Conservation (phyloP, 495 filamentous ascomycete species). For the Neurospora pannonica region DNA sequence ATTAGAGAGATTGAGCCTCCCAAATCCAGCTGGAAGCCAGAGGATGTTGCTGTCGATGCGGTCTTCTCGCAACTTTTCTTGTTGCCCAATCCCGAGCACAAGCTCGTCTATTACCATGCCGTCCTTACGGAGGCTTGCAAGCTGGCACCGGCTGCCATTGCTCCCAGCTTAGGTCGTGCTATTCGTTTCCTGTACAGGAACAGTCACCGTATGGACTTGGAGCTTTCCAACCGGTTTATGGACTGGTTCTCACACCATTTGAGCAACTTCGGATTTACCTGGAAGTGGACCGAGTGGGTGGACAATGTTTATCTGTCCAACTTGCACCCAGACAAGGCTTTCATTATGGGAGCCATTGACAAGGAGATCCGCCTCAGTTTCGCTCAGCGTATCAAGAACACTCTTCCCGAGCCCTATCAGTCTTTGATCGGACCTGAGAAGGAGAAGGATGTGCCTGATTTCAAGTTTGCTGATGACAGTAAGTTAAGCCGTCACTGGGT, state of each 20-base stretch:
- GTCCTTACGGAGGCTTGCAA: slow-evolving; percentile 93
- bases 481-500: slow-evolving; percentile 23
- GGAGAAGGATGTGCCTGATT: slow-evolving; percentile 87
- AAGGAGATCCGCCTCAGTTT: slow-evolving; percentile 97
- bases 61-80: slow-evolving; percentile 92
- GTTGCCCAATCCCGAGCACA: slow-evolving; percentile 81
- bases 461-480: slow-evolving; percentile 81
- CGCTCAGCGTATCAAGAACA: slow-evolving; percentile 89
- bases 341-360: slow-evolving; percentile 82
- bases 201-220: slow-evolving; percentile 72
- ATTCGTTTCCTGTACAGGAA: slow-evolving; percentile 85
- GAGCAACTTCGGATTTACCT: slow-evolving; percentile 98
- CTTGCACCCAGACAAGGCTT: slow-evolving; percentile 81
- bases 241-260: slow-evolving; percentile 98
- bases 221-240: slow-evolving; percentile 77
- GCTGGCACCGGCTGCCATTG: slow-evolving; percentile 87
- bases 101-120: slow-evolving; percentile 91
- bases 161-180: slow-evolving; percentile 86
- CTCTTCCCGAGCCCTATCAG: slow-evolving; percentile 78
- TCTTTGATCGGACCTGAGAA: slow-evolving; percentile 73
- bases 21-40: slow-evolving; percentile 86
- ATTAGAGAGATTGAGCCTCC: slow-evolving; percentile 65
- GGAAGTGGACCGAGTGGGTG: slow-evolving; percentile 98
- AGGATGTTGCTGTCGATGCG: slow-evolving; percentile 94
- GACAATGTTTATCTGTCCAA: slow-evolving; percentile 71